Evolutionary conservation across 805 yeast genomes (phyloP).

Genomic region (Cyberlindnera subsufficiens): DNA sequence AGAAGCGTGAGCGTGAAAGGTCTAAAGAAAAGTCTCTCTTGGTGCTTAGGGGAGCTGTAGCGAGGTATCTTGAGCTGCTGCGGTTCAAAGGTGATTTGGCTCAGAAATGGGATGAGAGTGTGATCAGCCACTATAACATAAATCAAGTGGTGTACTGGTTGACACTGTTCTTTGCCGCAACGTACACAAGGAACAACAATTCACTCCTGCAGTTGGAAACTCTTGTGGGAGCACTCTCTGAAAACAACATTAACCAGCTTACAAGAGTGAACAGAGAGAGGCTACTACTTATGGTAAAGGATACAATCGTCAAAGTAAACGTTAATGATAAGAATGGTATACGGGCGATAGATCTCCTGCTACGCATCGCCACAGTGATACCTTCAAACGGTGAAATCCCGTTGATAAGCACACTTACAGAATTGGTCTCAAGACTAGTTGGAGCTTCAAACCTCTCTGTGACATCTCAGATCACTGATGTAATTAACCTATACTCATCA

Average conservation of each 20-base stretch:
- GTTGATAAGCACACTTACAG: too few relatives aligned
- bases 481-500: constrained; percentile 6
- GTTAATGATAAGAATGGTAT: constrained; percentile 1
- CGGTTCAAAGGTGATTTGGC: constrained; percentile 19
- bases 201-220: constrained; percentile 5
- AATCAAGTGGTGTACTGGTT: constrained; percentile 19
- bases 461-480: constrained; percentile 3
- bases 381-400: not conserved
- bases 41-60: constrained; percentile 43
- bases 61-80: constrained; percentile 32
- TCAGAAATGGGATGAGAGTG: constrained; percentile 15
- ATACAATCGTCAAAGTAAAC: constrained; percentile 3
- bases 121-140: not conserved
- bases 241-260: not conserved
- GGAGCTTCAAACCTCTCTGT: constrained; percentile 5
- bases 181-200: constrained; percentile 9
- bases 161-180: constrained; percentile 26
- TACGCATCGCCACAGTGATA: constrained; percentile 4
- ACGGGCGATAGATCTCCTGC: constrained; percentile 1
- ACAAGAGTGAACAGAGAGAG: constrained; percentile 1
- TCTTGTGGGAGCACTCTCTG: constrained; percentile 1
- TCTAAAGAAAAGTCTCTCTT: constrained; percentile 42
- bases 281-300: constrained; percentile 6
- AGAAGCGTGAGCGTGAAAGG: constrained; percentile 53
- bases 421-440: not conserved